Percentiles rank a stretch among this genome's conserved stretches.
These are phyloP conservation scores for Bremia lactucae DNA, from an alignment of 352 stramenopile genomes.

Conservation along the genomic window DNA sequence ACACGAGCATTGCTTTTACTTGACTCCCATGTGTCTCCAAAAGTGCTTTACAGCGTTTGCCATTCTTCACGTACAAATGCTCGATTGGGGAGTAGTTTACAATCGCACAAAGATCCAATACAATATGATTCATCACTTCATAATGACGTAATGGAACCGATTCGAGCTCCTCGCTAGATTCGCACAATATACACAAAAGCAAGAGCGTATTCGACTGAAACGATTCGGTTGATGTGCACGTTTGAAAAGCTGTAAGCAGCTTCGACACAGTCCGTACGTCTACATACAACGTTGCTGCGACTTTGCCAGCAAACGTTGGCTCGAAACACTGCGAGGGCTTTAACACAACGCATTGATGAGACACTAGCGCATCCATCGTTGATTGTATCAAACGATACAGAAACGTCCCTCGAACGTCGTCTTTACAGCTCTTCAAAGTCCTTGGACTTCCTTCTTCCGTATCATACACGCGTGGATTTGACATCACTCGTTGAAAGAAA, in stretches of 20 bases:
- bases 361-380: slow-evolving; percentile 74
- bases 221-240: slow-evolving; percentile 3
- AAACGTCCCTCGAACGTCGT: slow-evolving; percentile 32
- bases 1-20: slow-evolving; percentile 81
- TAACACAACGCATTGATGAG: slow-evolving; percentile 71
- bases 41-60: slow-evolving; percentile 46
- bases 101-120: slow-evolving; percentile 38
- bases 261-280: slow-evolving; percentile 82
- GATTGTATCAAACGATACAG: slow-evolving; percentile 75
- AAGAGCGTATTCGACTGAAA: slow-evolving; percentile 12
- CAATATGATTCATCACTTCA: slow-evolving; percentile 86
- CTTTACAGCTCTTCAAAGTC: neutral
- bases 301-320: slow-evolving; percentile 84
- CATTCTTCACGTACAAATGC: slow-evolving; percentile 29
- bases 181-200: slow-evolving; percentile 46
- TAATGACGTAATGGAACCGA: slow-evolving; percentile 94
- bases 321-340: slow-evolving; percentile 28
- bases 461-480: slow-evolving; percentile 96
- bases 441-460: too few relatives aligned
- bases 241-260: slow-evolving; percentile 40
- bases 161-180: slow-evolving; percentile 86
- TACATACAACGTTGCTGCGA: slow-evolving; percentile 95
- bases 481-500: slow-evolving; percentile 90
- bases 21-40: slow-evolving; percentile 70
- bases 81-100: slow-evolving; percentile 54